These are phyloP conservation scores for Starmerella tilneyi DNA, from an alignment of 805 yeast genomes.

Conservation along the genomic window DNA sequence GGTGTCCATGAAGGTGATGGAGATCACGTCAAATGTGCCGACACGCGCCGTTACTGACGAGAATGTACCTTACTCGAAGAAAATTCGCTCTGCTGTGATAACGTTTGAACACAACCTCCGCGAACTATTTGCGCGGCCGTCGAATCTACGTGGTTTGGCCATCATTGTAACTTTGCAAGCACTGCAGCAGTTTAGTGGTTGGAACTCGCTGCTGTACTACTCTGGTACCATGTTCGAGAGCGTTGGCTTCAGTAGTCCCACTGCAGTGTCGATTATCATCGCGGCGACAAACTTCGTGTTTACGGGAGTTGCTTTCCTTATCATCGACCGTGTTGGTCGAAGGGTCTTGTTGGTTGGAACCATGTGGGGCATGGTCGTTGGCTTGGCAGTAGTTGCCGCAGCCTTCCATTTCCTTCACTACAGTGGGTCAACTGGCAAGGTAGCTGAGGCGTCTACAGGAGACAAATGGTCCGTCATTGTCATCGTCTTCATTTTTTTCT, in stretches of 20 bases:
- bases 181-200: constrained; percentile 93
- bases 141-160: constrained; percentile 79
- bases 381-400: constrained; percentile 71
- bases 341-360: constrained; percentile 67
- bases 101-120: constrained; percentile 27
- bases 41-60: constrained; percentile 24
- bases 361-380: constrained; percentile 73
- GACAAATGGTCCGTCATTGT: constrained; percentile 74
- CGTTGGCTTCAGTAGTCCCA: constrained; percentile 77
- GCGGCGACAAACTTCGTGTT: constrained; percentile 91
- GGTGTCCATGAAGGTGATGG: constrained; percentile 57
- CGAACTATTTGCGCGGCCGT: constrained; percentile 31
- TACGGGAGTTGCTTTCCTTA: constrained; percentile 73
- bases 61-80: constrained; percentile 18
- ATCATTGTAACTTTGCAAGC: constrained; percentile 92
- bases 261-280: constrained; percentile 88
- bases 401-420: constrained; percentile 81
- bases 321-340: constrained; percentile 83
- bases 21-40: constrained; percentile 31
- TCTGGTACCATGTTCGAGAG: constrained; percentile 85
- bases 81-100: constrained; percentile 22
- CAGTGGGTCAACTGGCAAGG: constrained; percentile 40
- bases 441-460: constrained; percentile 8
- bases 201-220: constrained; percentile 92
- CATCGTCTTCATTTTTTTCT: constrained; percentile 73